Base-by-base conservation (phyloP, 495 filamentous ascomycete species). In the Hamigera avellanea region DNA sequence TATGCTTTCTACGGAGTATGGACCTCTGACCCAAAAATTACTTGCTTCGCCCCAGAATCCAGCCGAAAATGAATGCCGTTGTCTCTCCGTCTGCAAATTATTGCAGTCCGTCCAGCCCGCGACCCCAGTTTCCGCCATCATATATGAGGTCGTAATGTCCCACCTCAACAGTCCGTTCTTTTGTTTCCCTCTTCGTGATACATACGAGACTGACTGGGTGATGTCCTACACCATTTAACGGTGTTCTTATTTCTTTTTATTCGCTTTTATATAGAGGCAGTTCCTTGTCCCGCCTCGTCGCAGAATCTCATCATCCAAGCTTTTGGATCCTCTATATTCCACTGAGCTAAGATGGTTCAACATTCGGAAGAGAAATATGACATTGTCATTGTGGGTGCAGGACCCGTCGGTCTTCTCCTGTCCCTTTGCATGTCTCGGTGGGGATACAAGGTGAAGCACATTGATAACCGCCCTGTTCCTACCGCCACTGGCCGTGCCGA, bases 321-420 rank as follows among this genome's bases (percentile, higher is more conserved):
- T n/a, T n/a, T n/a, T n/a, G n/a, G n/a, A n/a, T n/a, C n/a, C n/a
- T n/a, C n/a, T n/a, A n/a, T n/a, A n/a, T n/a, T n/a, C n/a, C n/a
- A n/a, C n/a, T n/a, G n/a, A n/a, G n/a, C n/a, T n/a, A n/a, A n/a
- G n/a, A 71, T 71, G 67, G 46, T 47, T 19, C 39, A n/a, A n/a
- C n/a, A 43, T 9, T 42, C 50, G 33, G 43, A 61, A 43, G 68
- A 73, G 35, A 69, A 56, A 12, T 78, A 78, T 54, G 80, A 84
- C 46, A 75, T 81, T 41, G 84, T 93, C 49, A 86, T 95, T 48
- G 67, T 95, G 39, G 86, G 86, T 41, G 87, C 86, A 33, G 86
- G 86, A 21, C 86, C 87, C n/a, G 85, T 84, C 19, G 87, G 86
- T 27, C 71, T 93, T 36, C 73, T 88, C 49, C 71, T 94, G 10